Evolutionary conservation across 768 basidiomycete species (phyloP), one percentile per base, ranked within the genome.

Genomic region (Lactarius evosmus): DNA sequence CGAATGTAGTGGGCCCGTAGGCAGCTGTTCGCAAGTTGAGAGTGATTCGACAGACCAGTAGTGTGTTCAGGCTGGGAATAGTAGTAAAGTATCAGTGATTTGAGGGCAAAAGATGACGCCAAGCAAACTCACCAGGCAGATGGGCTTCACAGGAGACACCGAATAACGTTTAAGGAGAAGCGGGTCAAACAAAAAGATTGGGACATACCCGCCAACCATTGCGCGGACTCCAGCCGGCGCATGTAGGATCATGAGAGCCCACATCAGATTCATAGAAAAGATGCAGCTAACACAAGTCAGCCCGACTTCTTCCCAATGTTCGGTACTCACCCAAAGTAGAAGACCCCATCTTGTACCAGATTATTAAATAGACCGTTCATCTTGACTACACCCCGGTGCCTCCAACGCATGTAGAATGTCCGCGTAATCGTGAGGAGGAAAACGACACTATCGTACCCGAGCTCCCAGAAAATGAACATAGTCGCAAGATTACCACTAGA

Each of bases 181-280:
- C 5, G 12, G 22, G 36, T 17, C 19, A 44, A 27, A 54, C 6
- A 50, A 27, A 30, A 27, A 36, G n/a, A 11, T 36, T 38, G 25
- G 32, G 30, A 57, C 67, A n/a, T 58, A 68, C 67, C 66, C 33
- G 38, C 65, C 46, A 14, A 65, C 60, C 6, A 68, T 68, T 4
- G 57, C 65, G 38, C 67, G 67, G 32, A 68, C 65, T n/a, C 61
- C 61, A 33, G 67, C 66, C 22, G 67, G 67, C 2, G 67, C 67
- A 32, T 68, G 53, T 32, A 68, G 16, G 52, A 68, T 66, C 67
- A 68, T 68, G 34, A 68, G 14, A 33, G 66, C 67, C 67, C 67
- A 68, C 44, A 50, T 62, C 17, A 68, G 41, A 32, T 68, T 59
- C 60, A 68, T 54, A 25, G 67, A 66, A 57, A 68, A 66, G 27